A percentile compares a stretch with the other conserved stretches of the same genome.
Conservation (phyloP, 176 grass and related monocot genomes). For the Themeda triandra region DNA sequence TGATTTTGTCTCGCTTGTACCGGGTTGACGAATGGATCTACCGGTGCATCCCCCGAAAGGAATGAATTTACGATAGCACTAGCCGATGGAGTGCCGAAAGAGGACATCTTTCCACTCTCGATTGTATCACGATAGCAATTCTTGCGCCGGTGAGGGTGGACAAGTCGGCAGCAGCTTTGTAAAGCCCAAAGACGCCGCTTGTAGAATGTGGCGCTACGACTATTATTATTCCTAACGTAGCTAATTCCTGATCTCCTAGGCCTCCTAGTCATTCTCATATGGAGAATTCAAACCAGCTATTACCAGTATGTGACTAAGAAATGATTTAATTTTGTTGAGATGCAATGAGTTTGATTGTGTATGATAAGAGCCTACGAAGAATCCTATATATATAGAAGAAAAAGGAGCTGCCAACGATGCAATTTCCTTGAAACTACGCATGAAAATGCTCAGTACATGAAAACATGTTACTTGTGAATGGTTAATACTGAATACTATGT, state of each 20-base stretch:
- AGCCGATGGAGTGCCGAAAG: slow-evolving; percentile 7
- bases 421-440: not conserved
- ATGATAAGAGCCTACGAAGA: not conserved
- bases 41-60: not conserved
- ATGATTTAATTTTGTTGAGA: not conserved
- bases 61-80: not conserved
- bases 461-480: not conserved
- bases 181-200: not conserved
- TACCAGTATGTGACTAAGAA: not conserved
- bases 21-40: not conserved
- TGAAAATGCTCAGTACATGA: not conserved
- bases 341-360: not conserved
- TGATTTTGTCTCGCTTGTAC: not conserved
- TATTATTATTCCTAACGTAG: not conserved
- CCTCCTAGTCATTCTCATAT: not conserved
- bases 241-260: not conserved
- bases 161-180: not conserved
- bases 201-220: not conserved
- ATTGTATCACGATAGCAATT: not conserved
- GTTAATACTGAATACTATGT: not conserved
- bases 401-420: not conserved
- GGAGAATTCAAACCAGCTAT: not conserved
- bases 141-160: not conserved
- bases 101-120: not conserved
- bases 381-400: slow-evolving; percentile 6